Conservation (phyloP, 1,284 basidiomycete species). For the Schizophyllum commune region DNA sequence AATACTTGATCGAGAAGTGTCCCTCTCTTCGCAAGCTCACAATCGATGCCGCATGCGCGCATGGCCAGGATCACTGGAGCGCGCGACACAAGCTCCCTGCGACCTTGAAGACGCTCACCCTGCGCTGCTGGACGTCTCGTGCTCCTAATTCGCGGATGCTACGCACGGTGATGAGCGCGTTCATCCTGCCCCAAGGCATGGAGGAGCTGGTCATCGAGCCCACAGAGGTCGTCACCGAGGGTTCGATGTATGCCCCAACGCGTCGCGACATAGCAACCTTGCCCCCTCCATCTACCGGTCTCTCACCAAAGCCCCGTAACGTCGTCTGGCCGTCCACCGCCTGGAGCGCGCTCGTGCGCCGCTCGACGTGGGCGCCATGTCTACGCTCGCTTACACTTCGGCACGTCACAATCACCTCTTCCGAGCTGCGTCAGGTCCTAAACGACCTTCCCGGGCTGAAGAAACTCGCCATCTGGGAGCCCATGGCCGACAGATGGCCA, state of each 20-base stretch:
- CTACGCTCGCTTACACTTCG: background rate
- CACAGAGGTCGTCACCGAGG: background rate
- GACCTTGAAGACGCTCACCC: background rate
- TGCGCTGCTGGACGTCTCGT: background rate
- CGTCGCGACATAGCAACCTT: background rate
- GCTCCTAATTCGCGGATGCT: background rate
- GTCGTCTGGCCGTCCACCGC: background rate
- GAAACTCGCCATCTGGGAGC: background rate
- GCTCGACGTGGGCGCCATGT: background rate
- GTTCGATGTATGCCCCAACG: background rate
- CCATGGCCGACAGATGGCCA: slow-evolving; percentile 2
- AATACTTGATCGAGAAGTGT: background rate
- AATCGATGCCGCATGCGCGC: background rate
- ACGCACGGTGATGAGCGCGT: background rate
- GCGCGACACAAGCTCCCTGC: background rate
- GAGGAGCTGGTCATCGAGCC: background rate
- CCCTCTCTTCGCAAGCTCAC: background rate
- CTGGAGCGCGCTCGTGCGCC: background rate
- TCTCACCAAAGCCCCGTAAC: background rate
- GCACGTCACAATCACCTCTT: background rate
- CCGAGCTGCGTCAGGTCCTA: background rate
- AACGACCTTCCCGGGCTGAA: background rate
- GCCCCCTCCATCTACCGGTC: background rate
- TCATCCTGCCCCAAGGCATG: background rate
- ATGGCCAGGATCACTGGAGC: background rate